A percentile compares a stretch with the other conserved stretches of the same genome.
These are phyloP conservation scores for Candida montana DNA, from an alignment of 805 yeast genomes.

Conservation along the genomic window DNA sequence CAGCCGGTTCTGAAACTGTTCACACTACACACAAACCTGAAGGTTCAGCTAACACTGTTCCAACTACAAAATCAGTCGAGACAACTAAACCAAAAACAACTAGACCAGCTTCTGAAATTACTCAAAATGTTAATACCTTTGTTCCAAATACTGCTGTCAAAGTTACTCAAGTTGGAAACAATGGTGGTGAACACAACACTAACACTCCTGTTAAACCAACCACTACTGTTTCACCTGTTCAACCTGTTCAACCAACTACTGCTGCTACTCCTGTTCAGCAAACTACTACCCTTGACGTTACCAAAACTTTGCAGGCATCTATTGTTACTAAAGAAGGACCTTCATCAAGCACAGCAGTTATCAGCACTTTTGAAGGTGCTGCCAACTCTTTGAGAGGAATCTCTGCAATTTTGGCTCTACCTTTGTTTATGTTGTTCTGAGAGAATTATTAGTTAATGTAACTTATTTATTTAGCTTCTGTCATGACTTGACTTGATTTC, in stretches of 20 bases:
- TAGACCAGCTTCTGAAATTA: neutral
- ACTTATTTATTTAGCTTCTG: no score
- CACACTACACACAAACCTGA: neutral
- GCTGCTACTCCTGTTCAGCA: neutral
- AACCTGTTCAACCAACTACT: no score
- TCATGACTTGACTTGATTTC: no score
- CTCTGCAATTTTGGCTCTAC: no score
- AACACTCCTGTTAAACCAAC: no score
- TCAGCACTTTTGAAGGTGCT: constrained; percentile 6
- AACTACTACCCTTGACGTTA: no score
- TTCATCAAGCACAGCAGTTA: neutral
- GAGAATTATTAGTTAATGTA: no score
- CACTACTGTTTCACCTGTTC: no score
- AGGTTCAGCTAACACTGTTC: neutral
- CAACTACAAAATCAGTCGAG: no score
- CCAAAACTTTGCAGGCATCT: neutral
- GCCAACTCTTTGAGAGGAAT: neutral
- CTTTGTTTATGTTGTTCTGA: no score
- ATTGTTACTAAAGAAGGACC: neutral
- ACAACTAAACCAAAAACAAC: neutral
- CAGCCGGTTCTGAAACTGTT: neutral
- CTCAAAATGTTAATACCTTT: neutral
- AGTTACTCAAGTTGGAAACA: neutral
- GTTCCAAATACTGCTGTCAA: neutral
- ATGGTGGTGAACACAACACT: no score